phyloP scores from a whole-genome alignment of 768 basidiomycete genomes.

The Boletus sp. region DNA sequence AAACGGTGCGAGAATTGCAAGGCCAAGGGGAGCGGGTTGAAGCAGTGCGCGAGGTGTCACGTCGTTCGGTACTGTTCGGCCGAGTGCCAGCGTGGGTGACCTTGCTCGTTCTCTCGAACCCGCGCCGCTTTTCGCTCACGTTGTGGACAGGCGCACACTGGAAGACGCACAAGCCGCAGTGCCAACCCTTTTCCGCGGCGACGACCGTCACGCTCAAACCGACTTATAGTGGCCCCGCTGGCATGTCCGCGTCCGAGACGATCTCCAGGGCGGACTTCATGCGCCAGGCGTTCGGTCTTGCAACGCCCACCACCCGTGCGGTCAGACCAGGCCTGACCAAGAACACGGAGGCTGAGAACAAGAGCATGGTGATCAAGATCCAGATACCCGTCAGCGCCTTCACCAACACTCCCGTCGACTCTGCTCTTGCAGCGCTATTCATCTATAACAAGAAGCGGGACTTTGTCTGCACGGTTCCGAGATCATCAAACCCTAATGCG shows the following conservation, averaged over 20 bases:
- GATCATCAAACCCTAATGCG: constrained; percentile 31
- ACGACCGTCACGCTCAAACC: constrained; percentile 50
- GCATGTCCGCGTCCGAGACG: constrained; percentile 2
- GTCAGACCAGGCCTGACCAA: constrained; percentile 22
- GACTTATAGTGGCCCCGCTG: constrained; percentile 28
- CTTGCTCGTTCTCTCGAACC: too few species aligned
- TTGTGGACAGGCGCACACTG: constrained; percentile 43
- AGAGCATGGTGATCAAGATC: constrained; percentile 52
- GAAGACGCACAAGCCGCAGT: constrained; percentile 46
- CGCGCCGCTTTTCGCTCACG: not conserved
- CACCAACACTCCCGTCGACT: not conserved
- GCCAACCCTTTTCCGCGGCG: constrained; percentile 42
- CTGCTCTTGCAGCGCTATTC: constrained; percentile 30
- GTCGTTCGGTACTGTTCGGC: constrained; percentile 51
- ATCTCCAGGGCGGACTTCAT: constrained; percentile 30
- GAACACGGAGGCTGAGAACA: constrained; percentile 28
- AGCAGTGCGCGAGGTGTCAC: constrained; percentile 44
- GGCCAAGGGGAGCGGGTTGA: constrained; percentile 33
- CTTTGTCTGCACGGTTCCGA: constrained; percentile 44
- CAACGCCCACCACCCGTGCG: constrained; percentile 18
- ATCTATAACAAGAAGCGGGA: constrained; percentile 56
- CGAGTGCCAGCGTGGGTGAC: constrained; percentile 51
- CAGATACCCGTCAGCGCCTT: constrained; percentile 40
- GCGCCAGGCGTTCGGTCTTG: constrained; percentile 31
- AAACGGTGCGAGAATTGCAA: constrained; percentile 44